Percentiles rank a stretch among this genome's conserved stretches.
phyloP scores from a whole-genome alignment of 768 basidiomycete genomes.

The Serendipita vermifera region DNA sequence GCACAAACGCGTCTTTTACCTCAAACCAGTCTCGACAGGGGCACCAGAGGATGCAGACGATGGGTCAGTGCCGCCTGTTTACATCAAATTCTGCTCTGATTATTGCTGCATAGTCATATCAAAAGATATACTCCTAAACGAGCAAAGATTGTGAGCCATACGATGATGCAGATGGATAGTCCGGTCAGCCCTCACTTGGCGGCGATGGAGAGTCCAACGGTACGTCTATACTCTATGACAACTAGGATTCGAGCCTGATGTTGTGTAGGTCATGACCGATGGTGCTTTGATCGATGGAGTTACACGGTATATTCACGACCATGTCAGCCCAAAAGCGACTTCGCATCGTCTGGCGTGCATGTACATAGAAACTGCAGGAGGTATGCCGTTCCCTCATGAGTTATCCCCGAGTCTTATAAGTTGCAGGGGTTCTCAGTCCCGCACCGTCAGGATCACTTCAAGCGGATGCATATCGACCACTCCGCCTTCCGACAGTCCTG shows the following conservation, averaged over 20 bases:
- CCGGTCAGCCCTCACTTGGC: slow-evolving; percentile 94
- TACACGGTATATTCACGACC: slow-evolving; percentile 43
- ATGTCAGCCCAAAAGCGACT: slow-evolving; percentile 26
- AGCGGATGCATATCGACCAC: slow-evolving; percentile 69
- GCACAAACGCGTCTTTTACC: slow-evolving; percentile 44
- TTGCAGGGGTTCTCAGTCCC: slow-evolving; percentile 81
- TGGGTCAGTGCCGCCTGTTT: slow-evolving; percentile 36
- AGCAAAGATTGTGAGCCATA: slow-evolving; percentile 42
- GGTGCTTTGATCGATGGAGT: slow-evolving; percentile 52
- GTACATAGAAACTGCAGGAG: slow-evolving; percentile 93
- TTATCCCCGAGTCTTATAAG: background rate
- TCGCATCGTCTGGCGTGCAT: slow-evolving; percentile 34
- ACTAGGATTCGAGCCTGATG: background rate
- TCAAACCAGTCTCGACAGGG: slow-evolving; percentile 92
- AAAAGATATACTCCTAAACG: slow-evolving; percentile 34
- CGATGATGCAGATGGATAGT: slow-evolving; percentile 71
- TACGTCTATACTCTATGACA: background rate
- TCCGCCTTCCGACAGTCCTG: slow-evolving; percentile 78
- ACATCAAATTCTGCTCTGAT: background rate
- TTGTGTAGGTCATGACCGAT: slow-evolving; percentile 37
- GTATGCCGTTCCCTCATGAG: slow-evolving; percentile 34
- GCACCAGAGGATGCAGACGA: slow-evolving; percentile 71
- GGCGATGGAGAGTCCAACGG: slow-evolving; percentile 24
- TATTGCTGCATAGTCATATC: slow-evolving; percentile 43
- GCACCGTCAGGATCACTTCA: slow-evolving; percentile 73